Evolutionary conservation across 805 yeast species (phyloP).

Genomic region (Nakazawaea ernobii): DNA sequence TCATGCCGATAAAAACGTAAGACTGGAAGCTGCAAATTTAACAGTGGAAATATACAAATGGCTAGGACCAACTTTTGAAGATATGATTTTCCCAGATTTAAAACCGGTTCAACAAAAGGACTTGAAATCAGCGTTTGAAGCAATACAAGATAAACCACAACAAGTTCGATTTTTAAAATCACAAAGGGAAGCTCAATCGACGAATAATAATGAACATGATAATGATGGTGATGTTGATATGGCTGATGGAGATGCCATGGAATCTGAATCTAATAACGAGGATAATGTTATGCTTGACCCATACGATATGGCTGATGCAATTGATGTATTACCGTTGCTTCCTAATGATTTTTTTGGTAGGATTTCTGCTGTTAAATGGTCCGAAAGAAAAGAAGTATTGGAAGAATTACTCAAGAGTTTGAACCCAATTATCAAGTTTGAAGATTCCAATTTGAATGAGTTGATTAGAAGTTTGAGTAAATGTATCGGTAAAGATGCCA

Average conservation of each 20-base stretch:
- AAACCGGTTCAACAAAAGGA: constrained; percentile 93
- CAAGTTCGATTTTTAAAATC: constrained; percentile 53
- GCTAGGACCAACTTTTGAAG: constrained; percentile 61
- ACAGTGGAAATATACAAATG: constrained; percentile 68
- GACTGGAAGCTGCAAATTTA: constrained; percentile 69
- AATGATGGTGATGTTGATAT: constrained; percentile 22
- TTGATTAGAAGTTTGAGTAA: constrained; percentile 61
- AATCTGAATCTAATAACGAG: no score
- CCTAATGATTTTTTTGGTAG: constrained; percentile 57
- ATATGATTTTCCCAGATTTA: constrained; percentile 57
- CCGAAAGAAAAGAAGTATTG: constrained; percentile 81
- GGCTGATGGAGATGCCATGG: constrained; percentile 13
- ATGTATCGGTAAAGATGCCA: constrained; percentile 74
- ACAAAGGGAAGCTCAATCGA: constrained; percentile 32
- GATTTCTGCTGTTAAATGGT: constrained; percentile 72
- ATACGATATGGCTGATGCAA: constrained; percentile 64
- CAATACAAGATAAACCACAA: constrained; percentile 34
- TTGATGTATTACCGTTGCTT: constrained; percentile 56
- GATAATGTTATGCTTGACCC: constrained; percentile 42
- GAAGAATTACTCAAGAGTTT: constrained; percentile 51
- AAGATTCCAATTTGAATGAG: constrained; percentile 57
- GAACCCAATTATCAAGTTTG: constrained; percentile 46
- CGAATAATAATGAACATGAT: constrained; percentile 27
- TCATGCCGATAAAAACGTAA: constrained; percentile 82
- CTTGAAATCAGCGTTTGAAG: constrained; percentile 60